Percentiles rank a stretch among this genome's conserved stretches.
These are phyloP conservation scores for Neurospora sp. DNA, from an alignment of 495 filamentous ascomycete species.

Conservation along the genomic window DNA sequence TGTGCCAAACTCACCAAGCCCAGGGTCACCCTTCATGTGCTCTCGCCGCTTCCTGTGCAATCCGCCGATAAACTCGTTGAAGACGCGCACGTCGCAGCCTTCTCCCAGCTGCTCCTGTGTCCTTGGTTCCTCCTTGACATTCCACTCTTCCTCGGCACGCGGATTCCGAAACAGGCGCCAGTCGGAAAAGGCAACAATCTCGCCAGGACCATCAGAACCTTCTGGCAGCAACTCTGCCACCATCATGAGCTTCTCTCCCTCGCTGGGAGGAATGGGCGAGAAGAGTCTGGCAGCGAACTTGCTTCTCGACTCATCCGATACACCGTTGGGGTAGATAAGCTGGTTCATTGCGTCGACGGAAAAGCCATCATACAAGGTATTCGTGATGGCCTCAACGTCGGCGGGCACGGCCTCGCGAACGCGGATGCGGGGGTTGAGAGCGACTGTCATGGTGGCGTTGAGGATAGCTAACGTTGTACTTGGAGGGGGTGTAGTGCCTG, in stretches of 20 bases:
- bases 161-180: slow-evolving; percentile 13
- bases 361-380: slow-evolving; percentile 16
- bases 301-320: slow-evolving; percentile 1
- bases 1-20: slow-evolving; percentile 11
- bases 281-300: slow-evolving; percentile 9
- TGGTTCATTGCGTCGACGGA: slow-evolving; percentile 13
- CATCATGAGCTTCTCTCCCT: slow-evolving; percentile 5
- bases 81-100: slow-evolving; percentile 8
- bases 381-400: slow-evolving; percentile 8
- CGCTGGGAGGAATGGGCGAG: neutral
- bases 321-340: slow-evolving; percentile 16
- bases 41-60: slow-evolving; percentile 7
- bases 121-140: neutral
- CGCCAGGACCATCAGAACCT: slow-evolving; percentile 6
- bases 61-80: slow-evolving; percentile 15
- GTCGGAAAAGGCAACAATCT: slow-evolving; percentile 18
- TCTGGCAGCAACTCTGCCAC: slow-evolving; percentile 19
- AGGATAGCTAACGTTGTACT: neutral
- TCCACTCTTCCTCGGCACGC: slow-evolving; percentile 20
- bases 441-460: slow-evolving; percentile 6
- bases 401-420: slow-evolving; percentile 16
- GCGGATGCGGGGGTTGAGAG: slow-evolving; percentile 10
- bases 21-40: slow-evolving; percentile 15
- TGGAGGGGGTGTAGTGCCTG: neutral
- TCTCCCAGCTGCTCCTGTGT: slow-evolving; percentile 17